Conservation (phyloP, 441 rosid species). For the Theobroma grandiflorum region DNA sequence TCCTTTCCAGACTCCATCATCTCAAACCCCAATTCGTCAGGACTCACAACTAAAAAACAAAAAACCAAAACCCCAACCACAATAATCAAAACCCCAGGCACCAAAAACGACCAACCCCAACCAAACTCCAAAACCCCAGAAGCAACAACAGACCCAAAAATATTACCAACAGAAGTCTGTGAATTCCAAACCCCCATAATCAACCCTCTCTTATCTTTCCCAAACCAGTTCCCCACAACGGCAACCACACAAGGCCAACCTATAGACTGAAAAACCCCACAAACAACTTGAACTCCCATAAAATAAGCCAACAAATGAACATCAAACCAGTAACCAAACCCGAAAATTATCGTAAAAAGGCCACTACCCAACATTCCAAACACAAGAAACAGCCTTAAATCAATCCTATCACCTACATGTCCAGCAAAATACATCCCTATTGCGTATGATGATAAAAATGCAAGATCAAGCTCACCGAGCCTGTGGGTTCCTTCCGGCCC, state of each 20-base stretch:
- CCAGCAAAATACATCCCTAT: conserved; percentile 93
- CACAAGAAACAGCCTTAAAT: conserved; percentile 87
- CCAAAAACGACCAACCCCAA: conserved; percentile 99
- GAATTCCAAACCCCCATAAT: conserved; percentile 96
- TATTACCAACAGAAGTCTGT: conserved; percentile 87
- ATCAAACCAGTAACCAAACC: conserved; percentile 84
- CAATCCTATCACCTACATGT: conserved; percentile 81
- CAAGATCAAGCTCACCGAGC: conserved; percentile 93
- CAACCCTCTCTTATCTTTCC: conserved; percentile 91
- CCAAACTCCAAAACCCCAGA: conserved; percentile 82
- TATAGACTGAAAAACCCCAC: conserved; percentile 91
- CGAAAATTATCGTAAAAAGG: conserved; percentile 65
- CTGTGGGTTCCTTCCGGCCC: conserved; percentile 70
- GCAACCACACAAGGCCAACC: conserved; percentile 99
- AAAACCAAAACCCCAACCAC: conserved; percentile 68
- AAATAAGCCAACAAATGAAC: conserved; percentile 66
- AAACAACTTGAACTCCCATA: conserved; percentile 70
- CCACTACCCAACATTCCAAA: conserved; percentile 96
- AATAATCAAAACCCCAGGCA: conserved; percentile 79
- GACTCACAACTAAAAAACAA: conserved; percentile 72
- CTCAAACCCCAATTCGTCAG: conserved; percentile 75
- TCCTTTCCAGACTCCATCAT: conserved; percentile 41
- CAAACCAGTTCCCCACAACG: conserved; percentile 90
- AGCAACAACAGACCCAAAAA: conserved; percentile 82
- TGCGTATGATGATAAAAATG: conserved; percentile 74